Evolutionary conservation across 2,329 filamentous ascomycete species (phyloP).

Genomic region (Sclerotinia nivalis): DNA sequence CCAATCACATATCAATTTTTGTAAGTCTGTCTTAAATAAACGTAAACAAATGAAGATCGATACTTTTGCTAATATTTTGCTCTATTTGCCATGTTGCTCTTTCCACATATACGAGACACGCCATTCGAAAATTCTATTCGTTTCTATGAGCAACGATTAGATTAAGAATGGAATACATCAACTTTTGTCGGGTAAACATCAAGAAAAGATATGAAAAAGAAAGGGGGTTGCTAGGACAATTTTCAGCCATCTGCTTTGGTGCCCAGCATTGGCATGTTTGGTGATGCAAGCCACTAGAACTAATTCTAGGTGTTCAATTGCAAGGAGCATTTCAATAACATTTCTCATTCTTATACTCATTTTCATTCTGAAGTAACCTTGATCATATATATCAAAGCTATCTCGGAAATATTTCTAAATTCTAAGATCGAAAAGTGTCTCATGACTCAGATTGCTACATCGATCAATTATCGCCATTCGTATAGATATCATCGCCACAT

Average conservation of each 20-base stretch:
- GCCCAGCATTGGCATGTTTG: conserved; percentile 2
- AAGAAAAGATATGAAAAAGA: background rate
- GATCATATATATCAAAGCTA: background rate
- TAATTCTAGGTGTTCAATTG: background rate
- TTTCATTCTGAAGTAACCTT: background rate
- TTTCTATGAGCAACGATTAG: too few species aligned
- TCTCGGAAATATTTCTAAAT: background rate
- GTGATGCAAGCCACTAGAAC: background rate
- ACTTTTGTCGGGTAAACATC: background rate
- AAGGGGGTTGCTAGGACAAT: background rate
- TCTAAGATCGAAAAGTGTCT: background rate
- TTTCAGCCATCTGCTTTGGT: background rate
- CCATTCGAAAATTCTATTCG: too few species aligned
- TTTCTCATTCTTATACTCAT: background rate
- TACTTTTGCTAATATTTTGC: background rate
- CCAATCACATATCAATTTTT: conserved; percentile 5
- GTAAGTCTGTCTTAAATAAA: background rate
- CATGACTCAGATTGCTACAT: background rate
- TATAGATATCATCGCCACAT: background rate
- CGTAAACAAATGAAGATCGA: conserved; percentile 11
- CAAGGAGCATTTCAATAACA: background rate
- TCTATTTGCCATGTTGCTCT: background rate
- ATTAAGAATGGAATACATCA: background rate
- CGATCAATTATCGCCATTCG: conserved; percentile 7
- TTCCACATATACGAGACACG: too few species aligned